Evolutionary conservation across 1,284 basidiomycete genomes (phyloP).

Genomic region (Athelia sp.): DNA sequence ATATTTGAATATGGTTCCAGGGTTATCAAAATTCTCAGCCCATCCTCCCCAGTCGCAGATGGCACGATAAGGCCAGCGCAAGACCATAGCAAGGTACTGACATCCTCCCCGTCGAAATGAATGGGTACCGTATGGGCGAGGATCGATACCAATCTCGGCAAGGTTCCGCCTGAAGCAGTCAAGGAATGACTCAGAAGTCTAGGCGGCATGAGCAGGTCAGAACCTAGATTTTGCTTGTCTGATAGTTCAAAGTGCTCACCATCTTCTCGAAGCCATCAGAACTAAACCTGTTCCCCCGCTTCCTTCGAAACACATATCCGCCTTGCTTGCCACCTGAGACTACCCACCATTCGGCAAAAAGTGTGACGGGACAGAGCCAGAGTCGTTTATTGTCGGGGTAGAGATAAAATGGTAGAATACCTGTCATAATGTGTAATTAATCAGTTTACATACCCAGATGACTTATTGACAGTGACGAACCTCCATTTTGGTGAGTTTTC

Average conservation of each 20-base stretch:
- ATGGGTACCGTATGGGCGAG: slow-evolving; percentile 25
- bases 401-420: slow-evolving; percentile 18
- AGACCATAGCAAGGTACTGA: slow-evolving; percentile 14
- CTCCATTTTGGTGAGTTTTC: slow-evolving; percentile 22
- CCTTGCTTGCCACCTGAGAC: background rate
- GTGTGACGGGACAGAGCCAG: slow-evolving; percentile 15
- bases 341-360: slow-evolving; percentile 7
- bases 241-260: slow-evolving; percentile 8
- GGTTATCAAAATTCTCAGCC: slow-evolving; percentile 24
- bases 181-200: slow-evolving; percentile 24
- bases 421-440: slow-evolving; percentile 3
- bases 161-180: slow-evolving; percentile 27
- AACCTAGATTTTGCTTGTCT: background rate
- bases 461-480: slow-evolving; percentile 7
- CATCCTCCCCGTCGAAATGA: slow-evolving; percentile 24
- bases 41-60: slow-evolving; percentile 35
- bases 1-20: slow-evolving; percentile 29
- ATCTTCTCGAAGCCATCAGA: slow-evolving; percentile 10
- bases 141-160: slow-evolving; percentile 24
- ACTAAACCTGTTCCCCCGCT: slow-evolving; percentile 13
- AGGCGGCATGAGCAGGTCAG: background rate
- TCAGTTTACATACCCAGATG: background rate
- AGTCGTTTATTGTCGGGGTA: slow-evolving; percentile 9
- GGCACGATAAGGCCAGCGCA: slow-evolving; percentile 15
- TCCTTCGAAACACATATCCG: slow-evolving; percentile 19